Conservation (phyloP, 2,329 filamentous ascomycete genomes). For the Lachnellula hyalina region DNA sequence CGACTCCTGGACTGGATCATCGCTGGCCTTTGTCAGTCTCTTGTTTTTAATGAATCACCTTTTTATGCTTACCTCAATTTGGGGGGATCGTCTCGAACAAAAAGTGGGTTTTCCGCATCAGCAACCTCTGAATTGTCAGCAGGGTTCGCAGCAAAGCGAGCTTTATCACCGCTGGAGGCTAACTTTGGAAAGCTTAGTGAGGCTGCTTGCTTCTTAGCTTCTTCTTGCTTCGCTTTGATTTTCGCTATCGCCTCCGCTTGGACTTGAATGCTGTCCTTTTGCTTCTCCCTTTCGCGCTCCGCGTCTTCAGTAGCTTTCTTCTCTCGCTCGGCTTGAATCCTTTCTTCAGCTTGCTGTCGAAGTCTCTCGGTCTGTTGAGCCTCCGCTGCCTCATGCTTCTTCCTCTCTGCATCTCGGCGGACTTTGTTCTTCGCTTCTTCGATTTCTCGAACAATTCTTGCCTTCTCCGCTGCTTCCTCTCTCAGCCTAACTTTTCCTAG, state of each 20-base stretch:
- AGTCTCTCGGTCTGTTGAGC: neutral
- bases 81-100: neutral
- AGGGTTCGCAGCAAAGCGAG: neutral
- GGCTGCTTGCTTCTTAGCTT: constrained; percentile 12
- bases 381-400: neutral
- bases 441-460: neutral
- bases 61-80: neutral
- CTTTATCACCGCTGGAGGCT: neutral
- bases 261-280: constrained; percentile 2
- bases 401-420: neutral
- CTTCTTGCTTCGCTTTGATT: constrained; percentile 13
- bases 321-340: neutral
- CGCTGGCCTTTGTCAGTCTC: neutral
- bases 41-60: neutral
- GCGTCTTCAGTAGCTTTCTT: neutral
- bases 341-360: neutral
- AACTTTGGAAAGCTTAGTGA: constrained; percentile 12
- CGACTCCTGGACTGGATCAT: neutral
- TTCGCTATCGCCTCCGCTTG: constrained; percentile 7
- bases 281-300: constrained; percentile 2
- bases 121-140: neutral
- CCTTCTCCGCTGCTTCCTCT: neutral
- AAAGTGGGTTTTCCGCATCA: neutral
- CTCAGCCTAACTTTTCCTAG: neutral
- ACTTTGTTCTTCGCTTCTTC: neutral